Evolutionary conservation across 1,284 basidiomycete genomes (phyloP), one percentile per base, ranked within the genome.

Genomic region (Ceratobasidium sp.): DNA sequence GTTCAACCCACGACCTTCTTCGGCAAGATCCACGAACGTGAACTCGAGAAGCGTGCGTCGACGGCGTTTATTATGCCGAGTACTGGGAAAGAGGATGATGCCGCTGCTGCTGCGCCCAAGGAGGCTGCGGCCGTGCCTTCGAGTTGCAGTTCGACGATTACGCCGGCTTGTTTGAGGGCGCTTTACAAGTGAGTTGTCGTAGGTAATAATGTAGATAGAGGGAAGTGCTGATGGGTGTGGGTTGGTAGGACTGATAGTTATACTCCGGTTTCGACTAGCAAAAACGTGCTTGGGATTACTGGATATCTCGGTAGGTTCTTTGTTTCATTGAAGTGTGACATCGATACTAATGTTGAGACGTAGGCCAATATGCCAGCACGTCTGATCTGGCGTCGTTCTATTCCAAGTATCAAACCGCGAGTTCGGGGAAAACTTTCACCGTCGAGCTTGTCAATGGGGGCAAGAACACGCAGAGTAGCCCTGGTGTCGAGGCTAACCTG

Each of bases 1-100:
- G 85, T 91, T 44, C 84, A 88, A 7, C 91, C 90, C 0, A 91
- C 90, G 0, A 91, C 90, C 9, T 90, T 89, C 81, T 91, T 92
- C 79, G 87, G 89, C n/a, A 56, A n/a, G 54, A 87, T 85, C 81
- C 66, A 88, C 42, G 83, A 84, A 28, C 56, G 61, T 70, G 80
- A 70, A 1, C 75, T 83, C 50, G 81, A 79, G 23, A 81, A 78
- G 46, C 50, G 33, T 33, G 33, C 33, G 33, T 33, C 33, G 33
- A 33, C 87, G 67, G 80, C 40, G 83, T 62, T 82, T 83, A 23
- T 77, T 79, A n/a, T 78, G 81, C 68, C 74, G 81, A 46, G 79
- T 78, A 59, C 62, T 54, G 10, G 82, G 79, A n/a, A 78, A 20
- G 76, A 79, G 80, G 68, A 83, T 79, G 65, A 85, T 77, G 66